Evolutionary conservation across 2,329 filamentous ascomycete genomes (phyloP).

Genomic region (Reticulascus tulasneorum): DNA sequence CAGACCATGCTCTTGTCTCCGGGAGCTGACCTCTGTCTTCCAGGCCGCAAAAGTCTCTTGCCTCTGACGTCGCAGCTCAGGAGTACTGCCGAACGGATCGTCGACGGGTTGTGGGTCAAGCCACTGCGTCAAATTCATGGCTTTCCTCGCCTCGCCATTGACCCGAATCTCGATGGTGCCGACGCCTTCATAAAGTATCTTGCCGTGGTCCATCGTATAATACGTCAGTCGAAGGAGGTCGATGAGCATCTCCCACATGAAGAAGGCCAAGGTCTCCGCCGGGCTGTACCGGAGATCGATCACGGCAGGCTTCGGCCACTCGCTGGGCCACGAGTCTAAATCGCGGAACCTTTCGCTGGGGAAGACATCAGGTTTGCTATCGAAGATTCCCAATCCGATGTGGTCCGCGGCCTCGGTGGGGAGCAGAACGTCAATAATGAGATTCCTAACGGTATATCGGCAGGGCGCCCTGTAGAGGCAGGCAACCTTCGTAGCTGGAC

Average conservation of each 20-base stretch:
- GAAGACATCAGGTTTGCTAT: slow-evolving; percentile 8
- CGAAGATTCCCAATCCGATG: slow-evolving; percentile 8
- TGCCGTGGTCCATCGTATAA: slow-evolving; percentile 13
- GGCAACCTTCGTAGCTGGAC: slow-evolving; percentile 10
- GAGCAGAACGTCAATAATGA: slow-evolving; percentile 12
- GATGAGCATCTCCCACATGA: slow-evolving; percentile 13
- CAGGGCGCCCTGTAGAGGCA: no score
- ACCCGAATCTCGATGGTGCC: slow-evolving; percentile 15
- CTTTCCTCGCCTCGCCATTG: slow-evolving; percentile 12
- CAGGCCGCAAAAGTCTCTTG: no score
- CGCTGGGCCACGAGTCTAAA: slow-evolving; percentile 9
- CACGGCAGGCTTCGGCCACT: slow-evolving; percentile 12
- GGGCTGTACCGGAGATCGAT: slow-evolving; percentile 10
- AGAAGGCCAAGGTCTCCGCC: slow-evolving; percentile 16
- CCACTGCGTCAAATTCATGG: no score
- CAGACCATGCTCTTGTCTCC: no score
- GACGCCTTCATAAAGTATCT: slow-evolving; percentile 11
- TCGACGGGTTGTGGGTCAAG: no score
- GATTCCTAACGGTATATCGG: slow-evolving; percentile 9
- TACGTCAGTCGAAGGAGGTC: slow-evolving; percentile 12
- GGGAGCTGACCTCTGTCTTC: no score
- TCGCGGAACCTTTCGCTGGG: slow-evolving; percentile 8
- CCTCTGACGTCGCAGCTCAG: no score
- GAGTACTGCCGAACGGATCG: no score
- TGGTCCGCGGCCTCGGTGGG: slow-evolving; percentile 11